Percentiles rank a stretch among this genome's conserved stretches.
These are phyloP conservation scores for Xylaria sp. DNA, from an alignment of 2,329 filamentous ascomycete genomes.

Conservation along the genomic window DNA sequence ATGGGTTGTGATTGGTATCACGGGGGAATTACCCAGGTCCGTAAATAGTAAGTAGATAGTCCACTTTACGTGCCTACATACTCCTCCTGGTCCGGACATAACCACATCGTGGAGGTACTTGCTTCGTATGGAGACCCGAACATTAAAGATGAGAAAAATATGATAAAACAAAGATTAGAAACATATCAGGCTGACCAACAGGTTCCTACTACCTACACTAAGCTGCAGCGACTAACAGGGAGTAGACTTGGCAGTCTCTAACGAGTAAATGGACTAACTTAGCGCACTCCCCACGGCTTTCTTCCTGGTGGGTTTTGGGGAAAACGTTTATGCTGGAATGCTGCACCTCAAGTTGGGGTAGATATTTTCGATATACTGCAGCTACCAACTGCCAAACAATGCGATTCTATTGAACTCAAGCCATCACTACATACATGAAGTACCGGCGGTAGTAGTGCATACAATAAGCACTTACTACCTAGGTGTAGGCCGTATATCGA, in stretches of 20 bases:
- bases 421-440: neutral
- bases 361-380: neutral
- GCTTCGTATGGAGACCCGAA: neutral
- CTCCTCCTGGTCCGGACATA: slow-evolving; percentile 9
- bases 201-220: neutral
- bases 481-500: neutral
- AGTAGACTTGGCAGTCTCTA: slow-evolving; percentile 4
- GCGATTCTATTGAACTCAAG: neutral
- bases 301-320: slow-evolving; percentile 11
- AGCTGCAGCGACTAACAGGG: neutral
- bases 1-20: slow-evolving; percentile 19
- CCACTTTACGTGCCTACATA: neutral
- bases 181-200: slow-evolving; percentile 5
- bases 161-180: slow-evolving; percentile 2
- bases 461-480: neutral
- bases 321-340: neutral
- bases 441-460: neutral
- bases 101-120: neutral
- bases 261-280: neutral
- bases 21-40: slow-evolving; percentile 1
- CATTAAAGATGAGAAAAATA: neutral
- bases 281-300: neutral
- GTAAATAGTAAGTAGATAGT: slow-evolving; percentile 12
- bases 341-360: neutral
- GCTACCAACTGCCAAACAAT: neutral